Evolutionary conservation across 768 basidiomycete genomes (phyloP), one percentile per base, ranked within the genome.

Genomic region (Podaxis sp.): DNA sequence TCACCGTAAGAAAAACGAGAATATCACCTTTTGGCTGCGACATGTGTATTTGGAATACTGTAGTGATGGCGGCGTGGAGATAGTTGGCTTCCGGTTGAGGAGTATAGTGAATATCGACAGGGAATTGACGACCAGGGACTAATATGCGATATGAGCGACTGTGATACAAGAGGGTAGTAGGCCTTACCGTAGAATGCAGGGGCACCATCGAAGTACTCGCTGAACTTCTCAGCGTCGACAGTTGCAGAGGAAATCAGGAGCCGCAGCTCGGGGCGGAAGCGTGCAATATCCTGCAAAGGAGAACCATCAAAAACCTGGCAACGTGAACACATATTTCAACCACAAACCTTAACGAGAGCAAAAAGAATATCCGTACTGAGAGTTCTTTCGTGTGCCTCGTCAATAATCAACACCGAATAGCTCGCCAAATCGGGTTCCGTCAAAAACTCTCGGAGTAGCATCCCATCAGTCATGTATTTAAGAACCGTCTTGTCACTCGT

Each of bases 401-500:
- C 97, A 69, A 99, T 99, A 69, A 99, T 95, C 69, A 99, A 78
- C 33, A 90, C 93, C 52, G 95, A 89, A 73, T 99, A 99, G 3
- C 93, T 93, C 13, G 94, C 96, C 59, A 99, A 76, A 77, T 96
- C 94, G 0, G 97, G 97, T 74, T 99, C 97, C 9, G 97, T 99
- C 70, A 99, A 77, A 76, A 99, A 99, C 75, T 99, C 95, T 70
- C 97, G 85, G 51, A 99, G 78, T 28, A 99, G 82, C 97, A 99
- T 99, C 38, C 97, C 97, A 71, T 99, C 97, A 49, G 97, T 99
- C 97, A 99, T 97, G 77, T 99, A 99, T 77, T 99, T 99, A 71
- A 99, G 81, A 49, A 96, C 90, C 3, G 97, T 99, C 80, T 97
- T 98, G 81, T 99, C 95, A 79, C 94, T 97, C 19, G 97, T 99